Evolutionary conservation across 331 rosid species (phyloP).

Genomic region (Rhamnella rubrinervis): DNA sequence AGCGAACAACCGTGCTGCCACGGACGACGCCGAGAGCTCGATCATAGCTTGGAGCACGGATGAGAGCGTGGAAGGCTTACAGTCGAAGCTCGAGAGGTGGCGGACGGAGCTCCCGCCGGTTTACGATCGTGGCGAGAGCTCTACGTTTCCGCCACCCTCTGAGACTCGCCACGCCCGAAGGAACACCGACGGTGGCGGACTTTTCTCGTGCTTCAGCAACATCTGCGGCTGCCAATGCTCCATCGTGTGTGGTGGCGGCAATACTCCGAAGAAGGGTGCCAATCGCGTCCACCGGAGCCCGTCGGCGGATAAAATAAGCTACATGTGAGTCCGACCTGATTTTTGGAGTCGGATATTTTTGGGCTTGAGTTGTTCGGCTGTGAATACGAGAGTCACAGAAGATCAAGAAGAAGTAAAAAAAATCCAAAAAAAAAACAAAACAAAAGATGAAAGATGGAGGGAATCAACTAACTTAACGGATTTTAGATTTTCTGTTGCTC

Average conservation of each 20-base stretch:
- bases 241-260: constrained; percentile 66
- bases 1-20: constrained; percentile 40
- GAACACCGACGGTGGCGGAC: constrained; percentile 45
- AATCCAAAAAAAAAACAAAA: too few species aligned
- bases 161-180: constrained; percentile 32
- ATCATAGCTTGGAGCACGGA: constrained; percentile 59
- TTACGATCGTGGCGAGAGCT: constrained; percentile 55
- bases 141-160: constrained; percentile 31
- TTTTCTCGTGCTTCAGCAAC: constrained; percentile 85
- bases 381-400: not conserved
- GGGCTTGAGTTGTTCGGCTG: too few species aligned
- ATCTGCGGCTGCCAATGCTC: constrained; percentile 81
- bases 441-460: not conserved
- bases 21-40: constrained; percentile 52
- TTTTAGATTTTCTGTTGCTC: not conserved
- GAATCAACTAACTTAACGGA: not conserved
- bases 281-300: constrained; percentile 33
- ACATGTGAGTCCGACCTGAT: constrained; percentile 11
- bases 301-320: constrained; percentile 35
- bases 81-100: constrained; percentile 88
- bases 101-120: constrained; percentile 63
- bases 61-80: constrained; percentile 62
- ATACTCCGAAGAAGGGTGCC: constrained; percentile 27
- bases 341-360: constrained; percentile 4
- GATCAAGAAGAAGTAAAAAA: too few species aligned